A percentile compares a stretch with the other conserved stretches of the same genome.
Conservation (phyloP, 2,329 filamentous ascomycete species). For the Fusarium kyushuense region DNA sequence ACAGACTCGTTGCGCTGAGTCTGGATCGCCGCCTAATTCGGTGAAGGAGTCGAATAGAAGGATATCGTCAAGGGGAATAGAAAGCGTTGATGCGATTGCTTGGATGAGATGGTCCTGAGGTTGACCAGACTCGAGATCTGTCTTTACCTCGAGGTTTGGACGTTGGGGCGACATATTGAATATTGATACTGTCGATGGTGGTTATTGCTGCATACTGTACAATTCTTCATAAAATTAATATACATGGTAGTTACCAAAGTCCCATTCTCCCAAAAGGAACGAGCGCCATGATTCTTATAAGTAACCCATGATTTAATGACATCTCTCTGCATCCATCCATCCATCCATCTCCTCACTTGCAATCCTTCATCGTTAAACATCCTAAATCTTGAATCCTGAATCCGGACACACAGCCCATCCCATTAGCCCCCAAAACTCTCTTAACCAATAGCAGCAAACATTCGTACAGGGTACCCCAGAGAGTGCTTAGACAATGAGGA, state of each 20-base stretch:
- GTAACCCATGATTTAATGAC: slow-evolving; percentile 1
- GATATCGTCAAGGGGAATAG: slow-evolving; percentile 50
- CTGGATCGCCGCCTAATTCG: slow-evolving; percentile 58
- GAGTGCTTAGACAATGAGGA: no score
- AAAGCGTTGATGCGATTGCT: slow-evolving; percentile 55
- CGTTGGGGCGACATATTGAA: not conserved
- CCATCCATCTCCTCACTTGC: not conserved
- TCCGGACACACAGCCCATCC: slow-evolving; percentile 11
- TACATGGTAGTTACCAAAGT: not conserved
- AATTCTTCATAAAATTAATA: not conserved
- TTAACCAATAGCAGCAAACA: not conserved
- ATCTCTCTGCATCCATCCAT: slow-evolving; percentile 11
- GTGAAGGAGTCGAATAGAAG: slow-evolving; percentile 58
- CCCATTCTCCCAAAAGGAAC: not conserved
- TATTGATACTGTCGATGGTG: not conserved
- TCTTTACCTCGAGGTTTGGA: slow-evolving; percentile 38
- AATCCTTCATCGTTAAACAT: slow-evolving; percentile 6
- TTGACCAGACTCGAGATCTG: slow-evolving; percentile 36
- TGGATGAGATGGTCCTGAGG: slow-evolving; percentile 49
- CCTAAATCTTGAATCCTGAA: slow-evolving; percentile 14
- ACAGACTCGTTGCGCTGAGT: slow-evolving; percentile 47
- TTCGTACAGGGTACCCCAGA: slow-evolving; percentile 20
- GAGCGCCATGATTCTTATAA: slow-evolving; percentile 11
- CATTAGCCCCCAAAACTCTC: not conserved
- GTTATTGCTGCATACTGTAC: not conserved